These are phyloP conservation scores for Trichoderma brevicompactum DNA, from an alignment of 2,329 filamentous ascomycete species.

Conservation along the genomic window DNA sequence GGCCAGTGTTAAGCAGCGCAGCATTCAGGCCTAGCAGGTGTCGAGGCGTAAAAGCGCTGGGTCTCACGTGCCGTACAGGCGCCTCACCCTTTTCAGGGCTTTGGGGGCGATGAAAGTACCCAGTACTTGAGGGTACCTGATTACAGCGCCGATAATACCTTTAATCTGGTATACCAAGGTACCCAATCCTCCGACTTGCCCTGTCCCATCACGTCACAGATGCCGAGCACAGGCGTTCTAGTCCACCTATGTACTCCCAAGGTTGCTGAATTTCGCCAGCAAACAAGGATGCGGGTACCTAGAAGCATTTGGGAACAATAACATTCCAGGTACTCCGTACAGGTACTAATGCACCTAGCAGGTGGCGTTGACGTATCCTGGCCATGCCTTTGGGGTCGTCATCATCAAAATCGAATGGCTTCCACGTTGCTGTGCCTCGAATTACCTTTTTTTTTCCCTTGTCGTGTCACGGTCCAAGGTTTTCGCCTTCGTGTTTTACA, in stretches of 20 bases:
- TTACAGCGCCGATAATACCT: neutral
- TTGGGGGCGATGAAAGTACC: neutral
- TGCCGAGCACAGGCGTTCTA: neutral
- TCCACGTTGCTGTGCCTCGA: neutral
- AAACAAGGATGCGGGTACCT: conserved; percentile 2
- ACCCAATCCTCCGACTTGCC: neutral
- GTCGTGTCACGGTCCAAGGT: neutral
- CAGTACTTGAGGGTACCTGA: neutral
- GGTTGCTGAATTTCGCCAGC: too few species aligned
- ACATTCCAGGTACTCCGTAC: too few species aligned
- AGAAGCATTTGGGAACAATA: neutral
- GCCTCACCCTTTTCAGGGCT: conserved; percentile 24
- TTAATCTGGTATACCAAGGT: neutral
- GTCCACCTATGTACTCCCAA: too few species aligned
- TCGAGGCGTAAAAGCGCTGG: neutral
- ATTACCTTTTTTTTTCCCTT: neutral
- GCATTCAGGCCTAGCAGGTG: conserved; percentile 13
- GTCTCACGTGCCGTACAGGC: conserved; percentile 26
- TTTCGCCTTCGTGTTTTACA: neutral
- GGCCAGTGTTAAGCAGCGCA: conserved; percentile 35
- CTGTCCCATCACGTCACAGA: conserved; percentile 1
- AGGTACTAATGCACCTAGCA: conserved; percentile 3
- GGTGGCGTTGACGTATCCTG: conserved; percentile 21
- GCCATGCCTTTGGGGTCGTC: conserved; percentile 6
- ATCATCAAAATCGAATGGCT: neutral